Conservation (phyloP, 2,329 filamentous ascomycete genomes). For the Trichoderma sp. region DNA sequence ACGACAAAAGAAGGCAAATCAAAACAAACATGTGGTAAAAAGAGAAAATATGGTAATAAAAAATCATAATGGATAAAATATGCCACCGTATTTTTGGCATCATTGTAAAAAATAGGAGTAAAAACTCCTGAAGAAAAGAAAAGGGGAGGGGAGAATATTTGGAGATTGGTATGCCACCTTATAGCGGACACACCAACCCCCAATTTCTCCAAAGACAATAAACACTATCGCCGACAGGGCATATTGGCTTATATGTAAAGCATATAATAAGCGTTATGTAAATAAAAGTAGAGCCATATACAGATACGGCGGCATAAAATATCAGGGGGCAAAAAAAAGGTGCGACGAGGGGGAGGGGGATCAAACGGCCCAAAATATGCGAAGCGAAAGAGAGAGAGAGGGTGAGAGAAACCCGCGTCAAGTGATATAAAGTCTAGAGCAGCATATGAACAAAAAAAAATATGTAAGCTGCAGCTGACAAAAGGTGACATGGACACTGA, state of each 20-base stretch:
- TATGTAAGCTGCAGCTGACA: constrained; percentile 15
- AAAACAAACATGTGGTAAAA: background rate
- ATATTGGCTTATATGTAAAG: constrained; percentile 30
- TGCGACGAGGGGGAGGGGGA: background rate
- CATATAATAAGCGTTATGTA: constrained; percentile 26
- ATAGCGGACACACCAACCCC: background rate
- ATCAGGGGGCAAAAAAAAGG: background rate
- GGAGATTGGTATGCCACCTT: background rate
- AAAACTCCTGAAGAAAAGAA: background rate
- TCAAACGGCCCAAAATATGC: constrained; percentile 2
- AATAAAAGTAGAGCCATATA: constrained; percentile 19
- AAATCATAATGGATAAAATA: background rate
- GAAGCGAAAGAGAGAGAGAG: constrained; percentile 14
- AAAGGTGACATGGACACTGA: constrained; percentile 19
- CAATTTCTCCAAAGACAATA: constrained; percentile 30
- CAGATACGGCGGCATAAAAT: constrained; percentile 11
- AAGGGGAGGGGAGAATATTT: background rate
- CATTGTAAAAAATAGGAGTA: background rate
- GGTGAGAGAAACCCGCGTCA: constrained; percentile 4
- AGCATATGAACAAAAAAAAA: constrained; percentile 15
- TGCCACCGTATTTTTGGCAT: background rate
- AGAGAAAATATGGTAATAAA: background rate
- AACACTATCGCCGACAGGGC: constrained; percentile 36
- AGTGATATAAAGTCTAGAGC: constrained; percentile 17
- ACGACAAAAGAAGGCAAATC: constrained; percentile 19